These are phyloP conservation scores for Pseudopyricularia javanii DNA, from an alignment of 2,329 filamentous ascomycete species.

Conservation along the genomic window DNA sequence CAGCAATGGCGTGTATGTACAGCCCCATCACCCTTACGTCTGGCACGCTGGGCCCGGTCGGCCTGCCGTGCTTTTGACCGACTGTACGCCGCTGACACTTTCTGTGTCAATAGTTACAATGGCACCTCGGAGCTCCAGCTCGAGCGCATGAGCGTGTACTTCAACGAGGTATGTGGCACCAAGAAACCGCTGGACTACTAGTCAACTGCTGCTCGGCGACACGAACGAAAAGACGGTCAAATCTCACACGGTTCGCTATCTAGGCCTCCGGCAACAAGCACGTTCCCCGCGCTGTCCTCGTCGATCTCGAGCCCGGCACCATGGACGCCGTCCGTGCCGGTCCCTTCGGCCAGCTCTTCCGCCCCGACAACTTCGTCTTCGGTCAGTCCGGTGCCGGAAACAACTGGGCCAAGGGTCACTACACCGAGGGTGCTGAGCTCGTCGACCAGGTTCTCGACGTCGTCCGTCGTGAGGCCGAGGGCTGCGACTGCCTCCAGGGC, in stretches of 20 bases:
- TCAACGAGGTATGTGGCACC: constrained; percentile 43
- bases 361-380: constrained; percentile 99
- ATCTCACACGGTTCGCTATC: background rate
- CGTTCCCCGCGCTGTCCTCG: constrained; percentile 97
- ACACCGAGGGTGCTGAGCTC: constrained; percentile 68
- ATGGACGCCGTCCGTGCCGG: constrained; percentile 98
- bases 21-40: constrained; percentile 4
- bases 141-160: constrained; percentile 71
- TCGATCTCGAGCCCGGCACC: constrained; percentile 98
- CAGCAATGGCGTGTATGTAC: constrained; percentile 81
- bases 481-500: constrained; percentile 48
- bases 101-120: constrained; percentile 63
- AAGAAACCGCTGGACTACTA: background rate
- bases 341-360: constrained; percentile 91
- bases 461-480: constrained; percentile 57
- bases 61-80: background rate
- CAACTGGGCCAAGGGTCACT: constrained; percentile 67
- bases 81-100: constrained; percentile 6
- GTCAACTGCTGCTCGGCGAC: background rate
- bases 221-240: background rate
- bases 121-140: constrained; percentile 97
- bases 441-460: constrained; percentile 58
- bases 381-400: constrained; percentile 78
- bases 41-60: background rate
- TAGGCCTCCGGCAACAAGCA: constrained; percentile 96